phyloP scores from a whole-genome alignment of 2,329 filamentous ascomycete genomes.

The Lomentospora prolificans region DNA sequence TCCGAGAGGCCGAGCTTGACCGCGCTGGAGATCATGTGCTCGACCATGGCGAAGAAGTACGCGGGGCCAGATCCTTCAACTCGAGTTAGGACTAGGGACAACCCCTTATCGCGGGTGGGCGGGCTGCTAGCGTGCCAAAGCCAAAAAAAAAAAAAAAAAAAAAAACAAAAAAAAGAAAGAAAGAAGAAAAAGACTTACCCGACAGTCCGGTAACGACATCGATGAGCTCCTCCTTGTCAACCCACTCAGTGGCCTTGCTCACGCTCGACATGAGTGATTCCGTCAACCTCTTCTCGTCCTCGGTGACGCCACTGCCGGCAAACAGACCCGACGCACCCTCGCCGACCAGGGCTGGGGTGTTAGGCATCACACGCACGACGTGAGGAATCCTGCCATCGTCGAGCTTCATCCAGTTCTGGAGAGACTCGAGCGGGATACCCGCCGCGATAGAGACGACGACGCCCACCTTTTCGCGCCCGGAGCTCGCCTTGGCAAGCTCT shows the following conservation, averaged over 20 bases:
- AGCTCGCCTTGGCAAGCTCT: constrained; percentile 31
- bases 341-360: constrained; percentile 39
- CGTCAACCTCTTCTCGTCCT: constrained; percentile 30
- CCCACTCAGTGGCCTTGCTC: constrained; percentile 39
- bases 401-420: constrained; percentile 31
- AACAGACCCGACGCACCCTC: constrained; percentile 40
- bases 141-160: not conserved
- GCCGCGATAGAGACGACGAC: constrained; percentile 39
- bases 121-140: too few relatives aligned
- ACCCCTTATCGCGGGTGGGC: too few relatives aligned
- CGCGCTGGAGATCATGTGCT: constrained; percentile 36
- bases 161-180: not conserved
- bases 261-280: constrained; percentile 32
- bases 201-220: constrained; percentile 35
- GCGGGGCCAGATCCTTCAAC: constrained; percentile 36
- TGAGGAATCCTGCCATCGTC: constrained; percentile 27
- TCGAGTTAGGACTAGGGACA: too few relatives aligned
- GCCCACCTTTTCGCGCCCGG: constrained; percentile 21
- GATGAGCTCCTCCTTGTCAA: constrained; percentile 37
- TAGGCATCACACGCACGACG: constrained; percentile 42
- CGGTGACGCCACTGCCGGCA: constrained; percentile 30
- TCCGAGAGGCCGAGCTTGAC: constrained; percentile 31
- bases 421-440: constrained; percentile 34
- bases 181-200: constrained; percentile 19
- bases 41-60: constrained; percentile 44